Base-by-base conservation (phyloP, 2,329 filamentous ascomycete species). In the Colletotrichum trifolii region DNA sequence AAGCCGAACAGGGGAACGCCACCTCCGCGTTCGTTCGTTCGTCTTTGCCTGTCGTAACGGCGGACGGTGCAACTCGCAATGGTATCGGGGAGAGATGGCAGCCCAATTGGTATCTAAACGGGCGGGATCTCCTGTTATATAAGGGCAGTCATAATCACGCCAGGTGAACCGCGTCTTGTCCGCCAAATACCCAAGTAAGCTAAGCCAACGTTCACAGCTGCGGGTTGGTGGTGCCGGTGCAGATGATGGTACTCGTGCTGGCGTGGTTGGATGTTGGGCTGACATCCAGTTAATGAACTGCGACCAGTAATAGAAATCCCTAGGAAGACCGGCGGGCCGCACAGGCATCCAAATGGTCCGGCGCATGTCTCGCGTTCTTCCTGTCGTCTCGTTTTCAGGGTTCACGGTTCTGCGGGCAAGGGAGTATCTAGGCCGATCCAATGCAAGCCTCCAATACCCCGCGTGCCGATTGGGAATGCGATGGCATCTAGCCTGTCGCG, bases 361-460 rank as follows among this genome's bases (percentile, higher is more conserved):
- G 63, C 63, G 46, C 59, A 63, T 66, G 63, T 66, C 63, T 66
- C 58, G 63, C 52, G 63, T 53, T 15, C 38, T 17, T 50, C 45
- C 15, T 48, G 53, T 53, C 59, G 59, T 66, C 63, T 66, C 63
- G 58, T 66, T 66, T 66, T 66, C 63, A 66, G 63, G 63, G 63
- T 66, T 65, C 58, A 62, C 62, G 38, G 52, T 65, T 66, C 63
- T 66, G 42, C n/a, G 59, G 15, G 47, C 63, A 56, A 66, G 59
- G 62, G 57, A 53, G 25, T 55, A 53, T 56, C 52, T 63, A 52
- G 63, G 63, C 40, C 58, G 59, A 66, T 63, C 63, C 59, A 57
- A 66, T 66, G 63, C 63, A 66, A 65, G 63, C 42, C 58, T 65
- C 59, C 58, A 57, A 52, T 62, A 63, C 63, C 63, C 63, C 63